phyloP scores from a whole-genome alignment of 306 rosid genomes.

The Geum urbanum region DNA sequence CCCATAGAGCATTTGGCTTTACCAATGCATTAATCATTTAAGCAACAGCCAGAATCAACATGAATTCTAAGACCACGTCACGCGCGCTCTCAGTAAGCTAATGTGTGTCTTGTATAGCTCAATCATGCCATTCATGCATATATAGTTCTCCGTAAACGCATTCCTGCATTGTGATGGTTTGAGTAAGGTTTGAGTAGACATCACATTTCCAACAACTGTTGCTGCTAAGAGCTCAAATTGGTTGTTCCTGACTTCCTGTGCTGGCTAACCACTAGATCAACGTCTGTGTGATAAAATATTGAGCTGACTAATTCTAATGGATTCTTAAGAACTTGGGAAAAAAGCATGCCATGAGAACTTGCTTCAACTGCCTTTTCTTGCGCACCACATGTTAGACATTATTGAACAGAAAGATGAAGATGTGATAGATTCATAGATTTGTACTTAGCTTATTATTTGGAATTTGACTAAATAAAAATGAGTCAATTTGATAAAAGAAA shows the following conservation, averaged over 20 bases:
- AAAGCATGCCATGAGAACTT: background rate
- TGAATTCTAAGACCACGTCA: no score
- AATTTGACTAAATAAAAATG: background rate
- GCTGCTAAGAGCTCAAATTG: background rate
- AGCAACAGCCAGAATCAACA: background rate
- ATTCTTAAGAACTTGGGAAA: background rate
- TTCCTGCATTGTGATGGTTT: background rate
- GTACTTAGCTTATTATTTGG: background rate
- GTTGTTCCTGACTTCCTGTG: background rate
- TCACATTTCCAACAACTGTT: background rate
- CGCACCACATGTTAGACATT: no score
- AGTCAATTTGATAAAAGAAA: background rate
- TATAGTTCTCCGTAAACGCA: background rate
- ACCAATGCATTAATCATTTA: no score
- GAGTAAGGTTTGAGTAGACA: background rate
- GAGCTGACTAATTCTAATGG: background rate
- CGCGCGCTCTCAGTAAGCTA: background rate
- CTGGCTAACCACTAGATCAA: background rate
- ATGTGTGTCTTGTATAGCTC: background rate
- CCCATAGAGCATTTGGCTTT: background rate
- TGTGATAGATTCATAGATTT: no score
- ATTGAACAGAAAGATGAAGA: no score
- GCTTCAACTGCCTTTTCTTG: background rate
- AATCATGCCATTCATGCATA: no score
- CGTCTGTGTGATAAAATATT: slow-evolving; percentile 4